Conservation (phyloP, 345 rosid genomes). For the Carallia pectinifolia region DNA sequence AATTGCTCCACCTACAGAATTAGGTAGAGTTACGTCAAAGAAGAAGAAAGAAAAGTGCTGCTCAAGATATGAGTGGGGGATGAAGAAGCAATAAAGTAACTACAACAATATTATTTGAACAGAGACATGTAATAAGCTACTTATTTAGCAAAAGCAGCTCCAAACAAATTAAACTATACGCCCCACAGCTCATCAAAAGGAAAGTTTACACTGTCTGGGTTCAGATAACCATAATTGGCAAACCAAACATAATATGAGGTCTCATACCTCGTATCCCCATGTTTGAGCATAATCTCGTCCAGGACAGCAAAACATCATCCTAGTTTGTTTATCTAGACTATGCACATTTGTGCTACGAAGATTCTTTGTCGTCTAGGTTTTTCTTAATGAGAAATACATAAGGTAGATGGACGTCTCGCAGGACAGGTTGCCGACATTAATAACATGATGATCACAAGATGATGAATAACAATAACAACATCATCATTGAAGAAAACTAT, state of each 20-base stretch:
- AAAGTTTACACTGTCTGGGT: no score
- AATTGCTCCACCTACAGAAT: constrained; percentile 78
- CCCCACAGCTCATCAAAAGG: no score
- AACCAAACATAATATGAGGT: no score
- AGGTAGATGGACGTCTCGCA: constrained; percentile 5
- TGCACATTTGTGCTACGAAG: not conserved
- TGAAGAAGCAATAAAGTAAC: no score
- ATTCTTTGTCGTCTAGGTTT: not conserved
- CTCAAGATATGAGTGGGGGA: not conserved
- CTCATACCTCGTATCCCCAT: not conserved
- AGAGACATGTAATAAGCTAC: no score
- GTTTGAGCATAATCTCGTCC: not conserved
- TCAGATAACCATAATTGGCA: no score
- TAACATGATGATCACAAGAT: not conserved
- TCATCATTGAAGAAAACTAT: no score
- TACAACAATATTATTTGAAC: no score
- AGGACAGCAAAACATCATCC: not conserved
- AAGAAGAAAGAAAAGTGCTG: constrained; percentile 17
- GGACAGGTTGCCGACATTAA: not conserved
- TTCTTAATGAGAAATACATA: constrained; percentile 10
- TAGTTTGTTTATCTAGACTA: not conserved
- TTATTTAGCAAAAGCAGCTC: no score
- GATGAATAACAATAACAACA: not conserved
- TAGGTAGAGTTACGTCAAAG: no score
- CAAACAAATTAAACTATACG: no score